Evolutionary conservation across 768 basidiomycete genomes (phyloP).

Genomic region (Floccularia luteovirens): DNA sequence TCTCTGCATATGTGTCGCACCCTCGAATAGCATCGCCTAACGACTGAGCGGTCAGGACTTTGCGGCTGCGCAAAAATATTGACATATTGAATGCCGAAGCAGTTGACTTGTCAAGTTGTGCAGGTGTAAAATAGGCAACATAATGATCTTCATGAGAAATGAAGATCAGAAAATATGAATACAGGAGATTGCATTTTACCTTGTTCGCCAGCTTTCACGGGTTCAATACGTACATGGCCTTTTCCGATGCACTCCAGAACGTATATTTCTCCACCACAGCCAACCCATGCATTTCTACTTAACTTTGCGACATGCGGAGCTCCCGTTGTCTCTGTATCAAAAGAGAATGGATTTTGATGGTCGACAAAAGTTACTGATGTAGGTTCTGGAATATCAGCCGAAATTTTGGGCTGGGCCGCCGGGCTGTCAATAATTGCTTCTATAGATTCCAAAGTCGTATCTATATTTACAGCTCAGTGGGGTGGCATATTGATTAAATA

Average conservation of each 20-base stretch:
- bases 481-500: too few species aligned
- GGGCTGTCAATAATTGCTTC: too few species aligned
- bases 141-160: constrained; percentile 29
- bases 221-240: constrained; percentile 62
- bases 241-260: constrained; percentile 70
- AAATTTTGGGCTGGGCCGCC: constrained; percentile 14
- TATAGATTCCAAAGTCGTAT: constrained; percentile 42
- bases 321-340: constrained; percentile 42
- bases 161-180: constrained; percentile 14
- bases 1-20: constrained; percentile 58
- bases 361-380: constrained; percentile 68
- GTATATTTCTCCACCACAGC: constrained; percentile 63
- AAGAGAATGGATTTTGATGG: constrained; percentile 64
- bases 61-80: constrained; percentile 45
- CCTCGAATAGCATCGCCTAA: constrained; percentile 57
- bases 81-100: constrained; percentile 37
- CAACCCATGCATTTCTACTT: constrained; percentile 71
- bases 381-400: constrained; percentile 39
- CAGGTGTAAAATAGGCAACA: constrained; percentile 47
- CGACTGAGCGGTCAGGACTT: constrained; percentile 45
- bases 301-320: constrained; percentile 45
- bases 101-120: constrained; percentile 34
- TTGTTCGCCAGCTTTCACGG: constrained; percentile 23
- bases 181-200: constrained; percentile 14
- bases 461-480: too few species aligned